phyloP scores from a whole-genome alignment of 305 asterid species.

The Salvia sclarea region DNA sequence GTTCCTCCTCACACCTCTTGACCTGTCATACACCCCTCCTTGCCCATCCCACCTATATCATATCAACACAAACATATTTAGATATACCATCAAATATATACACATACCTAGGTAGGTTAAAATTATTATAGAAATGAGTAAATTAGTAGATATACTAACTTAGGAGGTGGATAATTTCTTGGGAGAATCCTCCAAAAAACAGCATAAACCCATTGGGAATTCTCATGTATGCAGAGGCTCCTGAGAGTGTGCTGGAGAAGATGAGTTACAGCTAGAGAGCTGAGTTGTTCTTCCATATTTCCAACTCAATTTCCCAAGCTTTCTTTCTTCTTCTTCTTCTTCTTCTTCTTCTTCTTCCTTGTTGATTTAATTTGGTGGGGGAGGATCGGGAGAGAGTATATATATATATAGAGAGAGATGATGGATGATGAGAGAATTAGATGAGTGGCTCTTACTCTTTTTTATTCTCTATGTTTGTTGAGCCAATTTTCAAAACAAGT shows the following conservation, averaged over 20 bases:
- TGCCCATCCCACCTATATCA: constrained; percentile 76
- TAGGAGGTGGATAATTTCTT: constrained; percentile 97
- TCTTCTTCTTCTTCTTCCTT: background rate
- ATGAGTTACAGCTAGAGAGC: constrained; percentile 83
- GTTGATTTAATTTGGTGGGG: background rate
- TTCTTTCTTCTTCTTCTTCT: background rate
- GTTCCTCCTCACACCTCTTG: constrained; percentile 94
- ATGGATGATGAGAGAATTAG: background rate
- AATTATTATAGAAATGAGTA: background rate
- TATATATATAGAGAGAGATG: no score
- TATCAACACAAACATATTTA: no score
- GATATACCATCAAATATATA: no score
- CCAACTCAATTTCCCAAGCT: no score
- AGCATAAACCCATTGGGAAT: constrained; percentile 98
- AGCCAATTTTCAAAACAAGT: constrained; percentile 46
- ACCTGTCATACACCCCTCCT: constrained; percentile 94
- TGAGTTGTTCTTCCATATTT: constrained; percentile 76
- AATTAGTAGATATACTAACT: constrained; percentile 35
- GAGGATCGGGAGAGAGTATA: background rate
- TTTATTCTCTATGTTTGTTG: background rate
- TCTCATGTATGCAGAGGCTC: constrained; percentile 88
- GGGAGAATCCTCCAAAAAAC: constrained; percentile 99
- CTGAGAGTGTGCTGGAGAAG: constrained; percentile 97
- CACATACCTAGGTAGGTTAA: background rate
- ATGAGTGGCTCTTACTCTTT: constrained; percentile 3